Conservation (phyloP, 345 rosid genomes). For the Dipteronia dyeriana region DNA sequence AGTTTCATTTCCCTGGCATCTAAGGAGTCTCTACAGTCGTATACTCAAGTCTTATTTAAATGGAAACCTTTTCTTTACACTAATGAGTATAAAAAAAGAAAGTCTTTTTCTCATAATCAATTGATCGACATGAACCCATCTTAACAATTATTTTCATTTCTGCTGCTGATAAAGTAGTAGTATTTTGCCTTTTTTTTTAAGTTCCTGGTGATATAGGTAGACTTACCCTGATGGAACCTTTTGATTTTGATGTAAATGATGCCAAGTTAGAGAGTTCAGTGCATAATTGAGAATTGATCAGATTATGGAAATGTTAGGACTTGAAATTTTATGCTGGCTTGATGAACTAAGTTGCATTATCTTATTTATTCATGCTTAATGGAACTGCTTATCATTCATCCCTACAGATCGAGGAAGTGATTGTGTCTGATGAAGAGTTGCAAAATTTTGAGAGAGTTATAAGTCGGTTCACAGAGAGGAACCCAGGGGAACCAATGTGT, state of each 20-base stretch:
- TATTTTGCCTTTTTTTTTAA: background rate
- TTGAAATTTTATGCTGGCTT: background rate
- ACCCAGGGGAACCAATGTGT: constrained; percentile 25
- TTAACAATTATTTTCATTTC: background rate
- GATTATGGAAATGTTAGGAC: background rate
- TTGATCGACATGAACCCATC: background rate
- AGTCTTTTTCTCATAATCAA: background rate
- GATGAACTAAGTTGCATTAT: background rate
- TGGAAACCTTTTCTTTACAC: background rate
- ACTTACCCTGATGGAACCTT: background rate
- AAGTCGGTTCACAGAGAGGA: constrained; percentile 31
- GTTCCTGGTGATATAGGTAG: background rate
- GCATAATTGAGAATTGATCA: background rate
- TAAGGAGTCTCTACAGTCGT: background rate
- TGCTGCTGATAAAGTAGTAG: background rate
- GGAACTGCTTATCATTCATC: background rate
- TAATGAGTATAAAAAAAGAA: background rate
- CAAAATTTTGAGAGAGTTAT: constrained; percentile 28
- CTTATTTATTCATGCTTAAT: background rate
- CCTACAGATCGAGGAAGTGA: constrained; percentile 24
- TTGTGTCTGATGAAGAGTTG: constrained; percentile 40
- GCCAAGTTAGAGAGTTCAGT: background rate
- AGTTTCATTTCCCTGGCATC: constrained; percentile 26
- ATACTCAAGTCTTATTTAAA: background rate
- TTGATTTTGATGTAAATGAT: background rate